Conservation (phyloP, 495 filamentous ascomycete genomes). For the Pseudevernia furfuracea region DNA sequence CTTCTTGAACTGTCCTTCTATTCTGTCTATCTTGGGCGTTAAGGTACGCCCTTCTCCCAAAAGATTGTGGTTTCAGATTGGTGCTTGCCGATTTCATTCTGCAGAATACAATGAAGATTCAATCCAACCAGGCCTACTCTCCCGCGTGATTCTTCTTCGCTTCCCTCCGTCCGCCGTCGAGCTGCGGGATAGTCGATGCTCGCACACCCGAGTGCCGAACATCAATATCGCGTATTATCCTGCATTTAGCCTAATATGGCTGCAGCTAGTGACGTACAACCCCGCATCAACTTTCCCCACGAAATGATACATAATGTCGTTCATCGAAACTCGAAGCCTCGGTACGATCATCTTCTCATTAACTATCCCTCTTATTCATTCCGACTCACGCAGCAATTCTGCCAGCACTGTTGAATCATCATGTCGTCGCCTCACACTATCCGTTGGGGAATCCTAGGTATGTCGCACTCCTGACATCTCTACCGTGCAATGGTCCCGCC, state of each 20-base stretch:
- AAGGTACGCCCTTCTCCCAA: background rate
- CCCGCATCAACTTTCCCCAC: background rate
- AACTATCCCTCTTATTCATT: too few species aligned
- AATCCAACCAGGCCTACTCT: background rate
- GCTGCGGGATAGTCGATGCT: background rate
- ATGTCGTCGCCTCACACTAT: constrained; percentile 48
- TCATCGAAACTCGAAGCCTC: background rate
- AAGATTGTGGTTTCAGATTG: background rate
- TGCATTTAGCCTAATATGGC: background rate
- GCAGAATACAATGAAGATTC: background rate
- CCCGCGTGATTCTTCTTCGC: background rate
- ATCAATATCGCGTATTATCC: background rate
- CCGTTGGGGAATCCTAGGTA: constrained; percentile 73
- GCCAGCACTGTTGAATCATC: background rate
- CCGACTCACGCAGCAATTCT: too few species aligned
- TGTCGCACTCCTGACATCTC: constrained; percentile 4
- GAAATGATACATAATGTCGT: background rate
- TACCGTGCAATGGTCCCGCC: background rate
- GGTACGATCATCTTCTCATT: background rate
- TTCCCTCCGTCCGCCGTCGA: background rate
- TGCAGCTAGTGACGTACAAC: background rate
- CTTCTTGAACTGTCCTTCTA: background rate
- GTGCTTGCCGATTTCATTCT: background rate
- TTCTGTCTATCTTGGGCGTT: background rate
- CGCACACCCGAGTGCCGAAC: background rate